A percentile compares a stretch with the other conserved stretches of the same genome.
Conservation (phyloP, 768 basidiomycete species). For the Amanita phalloides region DNA sequence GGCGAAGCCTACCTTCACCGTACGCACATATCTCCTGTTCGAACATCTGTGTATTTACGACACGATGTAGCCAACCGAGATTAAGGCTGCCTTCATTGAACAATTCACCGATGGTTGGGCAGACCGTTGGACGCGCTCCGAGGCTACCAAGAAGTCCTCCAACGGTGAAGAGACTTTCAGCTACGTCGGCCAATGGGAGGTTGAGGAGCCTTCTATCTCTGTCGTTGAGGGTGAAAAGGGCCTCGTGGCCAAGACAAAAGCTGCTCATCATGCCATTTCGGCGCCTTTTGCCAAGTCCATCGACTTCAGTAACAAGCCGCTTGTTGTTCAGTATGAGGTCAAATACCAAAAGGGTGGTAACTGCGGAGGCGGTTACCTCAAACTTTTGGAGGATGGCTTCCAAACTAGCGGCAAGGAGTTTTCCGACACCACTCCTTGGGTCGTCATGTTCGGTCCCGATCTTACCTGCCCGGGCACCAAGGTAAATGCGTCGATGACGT, state of each 20-base stretch:
- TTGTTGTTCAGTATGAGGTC: conserved; percentile 98
- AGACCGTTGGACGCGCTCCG: conserved; percentile 90
- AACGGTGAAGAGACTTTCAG: conserved; percentile 94
- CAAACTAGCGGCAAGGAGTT: conserved; percentile 91
- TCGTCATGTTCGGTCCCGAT: conserved; percentile 97
- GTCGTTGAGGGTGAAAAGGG: conserved; percentile 82
- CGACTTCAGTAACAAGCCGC: conserved; percentile 72
- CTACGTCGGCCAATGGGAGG: conserved; percentile 95
- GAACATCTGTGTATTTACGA: conserved; percentile 8
- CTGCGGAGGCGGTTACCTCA: conserved; percentile 98
- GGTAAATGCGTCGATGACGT: conserved; percentile 27
- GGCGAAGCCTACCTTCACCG: conserved; percentile 61
- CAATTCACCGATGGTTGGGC: conserved; percentile 92
- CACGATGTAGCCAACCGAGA: conserved; percentile 48
- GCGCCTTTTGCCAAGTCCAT: conserved; percentile 74
- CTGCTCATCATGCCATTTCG: conserved; percentile 97
- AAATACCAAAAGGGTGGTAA: conserved; percentile 99
- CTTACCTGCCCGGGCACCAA: conserved; percentile 87
- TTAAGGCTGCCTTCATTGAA: conserved; percentile 89
- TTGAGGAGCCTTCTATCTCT: conserved; percentile 75
- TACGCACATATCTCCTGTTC: conserved; percentile 20
- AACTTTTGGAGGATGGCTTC: conserved; percentile 90
- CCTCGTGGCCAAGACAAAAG: conserved; percentile 93
- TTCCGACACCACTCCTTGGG: conserved; percentile 89
- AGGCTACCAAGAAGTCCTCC: conserved; percentile 96